phyloP scores from a whole-genome alignment of 345 rosid genomes.

The Hibiscus tridactylites region DNA sequence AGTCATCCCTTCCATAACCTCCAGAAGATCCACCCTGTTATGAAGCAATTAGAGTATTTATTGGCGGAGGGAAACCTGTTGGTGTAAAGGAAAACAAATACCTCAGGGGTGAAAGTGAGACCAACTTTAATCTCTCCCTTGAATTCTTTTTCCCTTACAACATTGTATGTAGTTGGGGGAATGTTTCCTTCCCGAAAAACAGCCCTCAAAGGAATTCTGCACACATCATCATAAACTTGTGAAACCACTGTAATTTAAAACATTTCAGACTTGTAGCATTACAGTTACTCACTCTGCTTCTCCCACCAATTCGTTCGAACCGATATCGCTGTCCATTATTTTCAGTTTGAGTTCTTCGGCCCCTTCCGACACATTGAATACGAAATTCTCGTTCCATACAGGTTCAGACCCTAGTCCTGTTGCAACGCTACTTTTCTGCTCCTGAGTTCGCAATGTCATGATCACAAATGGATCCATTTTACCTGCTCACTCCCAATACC shows the following conservation, averaged over 20 bases:
- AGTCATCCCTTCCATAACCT: not conserved
- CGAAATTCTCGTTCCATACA: conserved; percentile 79
- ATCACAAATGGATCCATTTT: conserved; percentile 65
- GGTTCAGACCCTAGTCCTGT: conserved; percentile 56
- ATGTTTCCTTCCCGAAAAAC: conserved; percentile 50
- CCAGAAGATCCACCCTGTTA: not conserved
- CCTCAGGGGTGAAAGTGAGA: conserved; percentile 64
- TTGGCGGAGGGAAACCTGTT: too few species aligned
- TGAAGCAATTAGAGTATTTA: not conserved
- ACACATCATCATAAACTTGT: conserved; percentile 4
- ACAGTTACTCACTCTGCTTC: conserved; percentile 48
- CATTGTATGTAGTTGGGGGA: conserved; percentile 54
- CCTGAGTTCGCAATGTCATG: conserved; percentile 60
- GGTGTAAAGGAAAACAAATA: not conserved
- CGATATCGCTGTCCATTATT: conserved; percentile 59
- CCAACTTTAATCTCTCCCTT: conserved; percentile 61
- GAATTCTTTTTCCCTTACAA: conserved; percentile 56
- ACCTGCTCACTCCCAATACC: conserved; percentile 22
- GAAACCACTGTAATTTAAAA: not conserved
- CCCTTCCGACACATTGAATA: conserved; percentile 48
- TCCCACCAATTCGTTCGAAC: conserved; percentile 56
- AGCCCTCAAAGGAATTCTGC: conserved; percentile 56
- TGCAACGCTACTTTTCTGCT: conserved; percentile 62
- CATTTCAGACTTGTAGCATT: not conserved
- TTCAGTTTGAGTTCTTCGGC: conserved; percentile 44